phyloP scores from a whole-genome alignment of 2,329 filamentous ascomycete genomes.

The Aspergillus neoniger region DNA sequence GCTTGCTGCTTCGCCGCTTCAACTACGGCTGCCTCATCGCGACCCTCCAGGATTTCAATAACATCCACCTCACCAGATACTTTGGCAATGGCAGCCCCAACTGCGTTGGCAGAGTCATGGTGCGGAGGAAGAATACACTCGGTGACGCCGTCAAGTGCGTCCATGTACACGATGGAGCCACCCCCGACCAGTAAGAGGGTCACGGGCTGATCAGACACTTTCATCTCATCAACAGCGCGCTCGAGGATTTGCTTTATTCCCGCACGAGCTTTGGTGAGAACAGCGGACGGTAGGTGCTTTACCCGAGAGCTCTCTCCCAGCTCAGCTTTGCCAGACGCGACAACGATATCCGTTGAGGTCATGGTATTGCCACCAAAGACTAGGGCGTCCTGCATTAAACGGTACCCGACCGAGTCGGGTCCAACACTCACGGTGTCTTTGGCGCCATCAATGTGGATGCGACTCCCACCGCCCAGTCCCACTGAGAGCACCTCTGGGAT shows the following conservation, averaged over 20 bases:
- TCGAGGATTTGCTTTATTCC: slow-evolving; percentile 48
- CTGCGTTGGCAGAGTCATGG: slow-evolving; percentile 60
- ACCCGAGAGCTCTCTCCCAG: slow-evolving; percentile 21
- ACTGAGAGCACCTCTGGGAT: slow-evolving; percentile 60
- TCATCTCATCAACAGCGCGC: slow-evolving; percentile 57
- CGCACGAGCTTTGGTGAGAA: slow-evolving; percentile 29
- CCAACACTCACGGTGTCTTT: slow-evolving; percentile 49
- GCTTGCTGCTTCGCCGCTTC: slow-evolving; percentile 26
- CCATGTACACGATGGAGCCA: slow-evolving; percentile 55
- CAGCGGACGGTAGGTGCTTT: neutral
- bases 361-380: slow-evolving; percentile 57
- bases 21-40: slow-evolving; percentile 23
- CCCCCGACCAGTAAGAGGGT: slow-evolving; percentile 61
- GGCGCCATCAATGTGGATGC: slow-evolving; percentile 34
- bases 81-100: slow-evolving; percentile 62
- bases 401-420: slow-evolving; percentile 59
- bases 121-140: slow-evolving; percentile 55
- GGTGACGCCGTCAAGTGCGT: slow-evolving; percentile 52
- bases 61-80: slow-evolving; percentile 57
- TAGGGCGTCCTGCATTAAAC: slow-evolving; percentile 50
- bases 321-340: slow-evolving; percentile 19
- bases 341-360: slow-evolving; percentile 56
- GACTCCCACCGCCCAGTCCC: slow-evolving; percentile 58
- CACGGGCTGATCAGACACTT: slow-evolving; percentile 55
- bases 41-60: slow-evolving; percentile 49